Conservation (phyloP, 331 rosid species). For the Acacia pycnantha region DNA sequence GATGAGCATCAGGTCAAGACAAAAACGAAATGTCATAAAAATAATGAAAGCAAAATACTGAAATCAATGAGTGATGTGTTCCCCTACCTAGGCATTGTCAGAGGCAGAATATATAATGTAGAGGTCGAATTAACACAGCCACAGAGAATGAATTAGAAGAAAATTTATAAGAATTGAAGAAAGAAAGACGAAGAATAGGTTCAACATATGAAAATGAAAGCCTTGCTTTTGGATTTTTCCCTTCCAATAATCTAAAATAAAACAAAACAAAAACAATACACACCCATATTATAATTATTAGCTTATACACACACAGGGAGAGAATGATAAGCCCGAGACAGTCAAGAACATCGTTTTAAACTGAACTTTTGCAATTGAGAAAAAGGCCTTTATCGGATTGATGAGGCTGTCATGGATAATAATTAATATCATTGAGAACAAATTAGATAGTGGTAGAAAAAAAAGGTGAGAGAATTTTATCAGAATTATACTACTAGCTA, state of each 20-base stretch:
- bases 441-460: conserved; percentile 14
- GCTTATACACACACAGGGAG: not conserved
- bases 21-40: conserved; percentile 32
- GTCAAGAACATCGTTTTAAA: not conserved
- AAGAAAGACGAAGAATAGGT: not conserved
- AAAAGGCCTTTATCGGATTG: conserved; percentile 27
- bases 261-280: not conserved
- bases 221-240: conserved; percentile 10
- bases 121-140: not conserved
- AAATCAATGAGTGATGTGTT: not conserved
- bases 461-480: not conserved
- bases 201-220: conserved; percentile 19
- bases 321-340: not conserved
- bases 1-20: conserved; percentile 29
- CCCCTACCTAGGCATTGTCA: not conserved
- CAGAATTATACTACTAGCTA: conserved; percentile 10
- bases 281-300: not conserved
- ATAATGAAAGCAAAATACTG: conserved; percentile 35
- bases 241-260: not conserved
- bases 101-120: not conserved
- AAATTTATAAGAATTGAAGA: not conserved
- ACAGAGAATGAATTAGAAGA: no score
- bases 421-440: conserved; percentile 19
- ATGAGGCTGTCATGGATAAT: conserved; percentile 3
- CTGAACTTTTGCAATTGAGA: not conserved